Evolutionary conservation across 768 basidiomycete species (phyloP), one percentile per base, ranked within the genome.

Genomic region (Phaeolepiota aurea): DNA sequence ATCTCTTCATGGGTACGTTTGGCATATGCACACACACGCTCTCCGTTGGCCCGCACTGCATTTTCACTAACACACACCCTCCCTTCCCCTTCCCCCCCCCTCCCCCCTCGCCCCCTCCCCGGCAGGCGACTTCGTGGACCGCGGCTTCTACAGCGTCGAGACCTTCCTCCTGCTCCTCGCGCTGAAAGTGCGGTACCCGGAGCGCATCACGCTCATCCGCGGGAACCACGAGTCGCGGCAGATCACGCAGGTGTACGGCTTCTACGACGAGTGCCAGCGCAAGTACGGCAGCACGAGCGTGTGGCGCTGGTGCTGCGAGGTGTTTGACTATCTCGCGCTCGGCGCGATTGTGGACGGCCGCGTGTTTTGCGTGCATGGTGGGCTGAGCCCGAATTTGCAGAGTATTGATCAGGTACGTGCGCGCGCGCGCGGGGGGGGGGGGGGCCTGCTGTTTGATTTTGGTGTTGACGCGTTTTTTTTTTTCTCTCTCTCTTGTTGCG

Each of bases 181-280:
- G 0, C 79, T 96, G 57, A 99, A 99, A 62, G 87, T 94, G 46
- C 88, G 94, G 15, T 97, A 96, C 60, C 94, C 93, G 19, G 94
- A 97, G 56, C 83, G 92, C 39, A 94, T 98, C 58, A 96, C 91
- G 0, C 82, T 98, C 48, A 93, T 98, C 47, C 77, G 94, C 34
- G 94, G 94, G 7, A 98, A 98, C 73, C 94, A 98, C 68, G 94
- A 98, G 59, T 91, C 87, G 4, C 74, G 94, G 2, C 94, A 97
- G 57, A 97, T 98, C 51, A 98, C 94, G 0, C 94, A 98, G 57
- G 89, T 91, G 0, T 91, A 91, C 56, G 87, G 88, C 14, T 90
- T 90, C 54, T 90, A 88, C 61, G 94, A 98, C 62, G 94, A 98
- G 57, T 98, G 94, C 59, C 87, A 91, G 61, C 68, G 93, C 23